Conservation (phyloP, 106 monocot species). For the Acorus calamus region DNA sequence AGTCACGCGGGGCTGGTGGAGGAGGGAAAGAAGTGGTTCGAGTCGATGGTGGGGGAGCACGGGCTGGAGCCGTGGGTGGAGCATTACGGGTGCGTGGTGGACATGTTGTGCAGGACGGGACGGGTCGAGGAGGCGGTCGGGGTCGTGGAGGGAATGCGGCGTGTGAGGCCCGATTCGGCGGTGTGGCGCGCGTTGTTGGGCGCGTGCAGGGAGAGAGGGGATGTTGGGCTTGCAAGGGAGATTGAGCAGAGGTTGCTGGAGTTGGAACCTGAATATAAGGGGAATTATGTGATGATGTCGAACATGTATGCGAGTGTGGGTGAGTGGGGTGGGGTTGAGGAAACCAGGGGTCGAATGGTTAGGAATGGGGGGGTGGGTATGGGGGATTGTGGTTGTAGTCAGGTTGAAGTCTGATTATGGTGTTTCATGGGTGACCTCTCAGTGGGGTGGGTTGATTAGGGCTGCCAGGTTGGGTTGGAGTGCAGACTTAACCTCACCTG, state of each 20-base stretch:
- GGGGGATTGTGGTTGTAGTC: no score
- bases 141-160: slow-evolving; percentile 13
- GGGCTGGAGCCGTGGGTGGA: slow-evolving; percentile 16
- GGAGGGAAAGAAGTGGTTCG: slow-evolving; percentile 19
- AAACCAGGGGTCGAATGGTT: slow-evolving; percentile 14
- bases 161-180: slow-evolving; percentile 15
- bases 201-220: slow-evolving; percentile 21
- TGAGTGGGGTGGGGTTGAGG: slow-evolving; percentile 16
- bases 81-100: slow-evolving; percentile 28
- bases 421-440: no score
- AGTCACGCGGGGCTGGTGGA: slow-evolving; percentile 15
- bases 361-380: not conserved
- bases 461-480: no score
- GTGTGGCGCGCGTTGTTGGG: slow-evolving; percentile 20
- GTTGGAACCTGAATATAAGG: slow-evolving; percentile 21
- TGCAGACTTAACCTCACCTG: no score
- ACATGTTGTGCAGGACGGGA: slow-evolving; percentile 20
- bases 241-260: slow-evolving; percentile 4
- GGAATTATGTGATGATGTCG: slow-evolving; percentile 24
- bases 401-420: no score
- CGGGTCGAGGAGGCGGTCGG: slow-evolving; percentile 15
- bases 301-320: slow-evolving; percentile 18
- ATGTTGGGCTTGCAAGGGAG: slow-evolving; percentile 10
- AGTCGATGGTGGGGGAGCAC: slow-evolving; percentile 18
- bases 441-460: no score